phyloP scores from a whole-genome alignment of 371 early-diverging fungal genomes.

The Smittium culicis region DNA sequence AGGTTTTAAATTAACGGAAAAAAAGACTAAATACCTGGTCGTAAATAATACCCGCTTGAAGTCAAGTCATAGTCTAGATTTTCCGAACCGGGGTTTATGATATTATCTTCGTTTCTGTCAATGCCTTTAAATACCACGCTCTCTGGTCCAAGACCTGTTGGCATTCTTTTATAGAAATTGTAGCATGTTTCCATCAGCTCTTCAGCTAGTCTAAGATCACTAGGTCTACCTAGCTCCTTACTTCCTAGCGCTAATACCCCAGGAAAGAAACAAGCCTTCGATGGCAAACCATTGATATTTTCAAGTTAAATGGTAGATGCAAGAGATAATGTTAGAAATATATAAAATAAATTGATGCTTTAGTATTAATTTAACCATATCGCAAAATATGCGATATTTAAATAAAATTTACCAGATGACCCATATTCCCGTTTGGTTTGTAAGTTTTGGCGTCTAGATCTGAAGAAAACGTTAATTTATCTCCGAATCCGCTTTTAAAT shows the following conservation, averaged over 20 bases:
- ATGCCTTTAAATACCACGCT: conserved; percentile 29
- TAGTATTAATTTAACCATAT: too few species aligned
- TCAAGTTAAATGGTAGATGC: neutral
- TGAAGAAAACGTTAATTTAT: neutral
- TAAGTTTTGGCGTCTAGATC: neutral
- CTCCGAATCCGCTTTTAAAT: conserved; percentile 23
- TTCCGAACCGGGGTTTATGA: neutral
- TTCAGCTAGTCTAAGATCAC: conserved; percentile 26
- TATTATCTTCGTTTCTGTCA: neutral
- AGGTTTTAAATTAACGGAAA: neutral
- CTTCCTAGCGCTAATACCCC: conserved; percentile 59
- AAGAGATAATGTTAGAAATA: too few species aligned
- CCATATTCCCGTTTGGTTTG: conserved; percentile 9
- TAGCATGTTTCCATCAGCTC: conserved; percentile 39
- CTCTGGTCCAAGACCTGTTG: conserved; percentile 24
- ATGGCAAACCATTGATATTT: neutral
- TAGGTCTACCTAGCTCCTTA: conserved; percentile 19
- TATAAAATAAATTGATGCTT: too few species aligned
- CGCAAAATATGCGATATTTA: neutral
- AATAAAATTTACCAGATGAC: conserved; percentile 32
- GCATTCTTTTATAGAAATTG: conserved; percentile 35
- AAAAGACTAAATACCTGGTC: neutral
- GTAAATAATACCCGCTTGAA: neutral
- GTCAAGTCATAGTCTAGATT: neutral
- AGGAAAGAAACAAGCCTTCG: conserved; percentile 81